Base-by-base conservation (phyloP, 2,329 filamentous ascomycete genomes). In the Nigrospora oryzae region DNA sequence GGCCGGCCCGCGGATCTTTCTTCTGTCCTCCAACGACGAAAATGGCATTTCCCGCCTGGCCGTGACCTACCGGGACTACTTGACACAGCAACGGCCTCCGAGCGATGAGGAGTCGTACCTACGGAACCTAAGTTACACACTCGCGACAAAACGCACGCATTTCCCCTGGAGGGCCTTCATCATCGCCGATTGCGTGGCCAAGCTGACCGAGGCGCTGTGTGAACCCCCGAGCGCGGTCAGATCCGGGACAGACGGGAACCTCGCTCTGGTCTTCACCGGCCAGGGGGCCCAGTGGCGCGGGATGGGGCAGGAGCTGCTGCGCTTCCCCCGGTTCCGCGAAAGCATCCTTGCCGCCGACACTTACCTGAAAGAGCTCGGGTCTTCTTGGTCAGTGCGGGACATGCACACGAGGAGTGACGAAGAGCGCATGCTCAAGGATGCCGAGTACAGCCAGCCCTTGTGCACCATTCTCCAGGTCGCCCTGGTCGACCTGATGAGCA, bases 221-320 rank as follows among this genome's bases (percentile, higher is more conserved):
- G 13, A 17, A 4, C 23, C 37, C 14, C 19, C 19, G 19, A 23
- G 19, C 19, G 19, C 19, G 19, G 19, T 23, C 19, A 4, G 19
- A 4, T 23, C 19, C 19, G 19, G 19, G 19, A 23, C 19, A 6
- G 19, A 23, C 19, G 19, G 19, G 37, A 51, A 43, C 6, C 17
- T 62, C 6, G 54, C 56, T 0, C 51, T 62, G 35, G 53, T 64
- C 15, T 66, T 67, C 37, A 56, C 56, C 23, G 64, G 63, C 7
- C 64, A 66, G 46, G 64, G 63, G 3, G 57, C 61, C 1, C 63
- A 66, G 42, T 64, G 62, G 62, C 49, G 52, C 30, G 57, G 56
- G 23, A 68, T 68, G 65, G 65, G 62, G 0, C 53, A 55, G 0
- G 61, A 66, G 46, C 56, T 67, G n/a, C 51, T 65, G 12, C 45